A percentile compares a stretch with the other conserved stretches of the same genome.
Evolutionary conservation across 768 basidiomycete species (phyloP).

Genomic region (Pluteus cervinus): DNA sequence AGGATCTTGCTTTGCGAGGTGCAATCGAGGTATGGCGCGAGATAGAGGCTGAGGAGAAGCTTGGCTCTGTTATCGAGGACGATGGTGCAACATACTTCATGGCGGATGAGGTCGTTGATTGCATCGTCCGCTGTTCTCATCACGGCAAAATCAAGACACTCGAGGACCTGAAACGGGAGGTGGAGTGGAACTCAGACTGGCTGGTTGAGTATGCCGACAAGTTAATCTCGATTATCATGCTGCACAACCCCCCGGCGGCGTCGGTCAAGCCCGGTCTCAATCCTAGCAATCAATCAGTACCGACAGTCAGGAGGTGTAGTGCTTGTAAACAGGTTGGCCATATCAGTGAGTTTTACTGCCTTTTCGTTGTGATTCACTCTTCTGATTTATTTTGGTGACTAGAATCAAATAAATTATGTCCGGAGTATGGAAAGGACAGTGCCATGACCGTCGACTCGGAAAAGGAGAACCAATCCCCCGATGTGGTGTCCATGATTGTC

Average conservation of each 20-base stretch:
- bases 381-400: background rate
- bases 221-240: background rate
- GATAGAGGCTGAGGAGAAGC: background rate
- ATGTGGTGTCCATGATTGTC: too few relatives aligned
- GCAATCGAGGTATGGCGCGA: background rate
- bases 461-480: too few relatives aligned
- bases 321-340: slow-evolving; percentile 7
- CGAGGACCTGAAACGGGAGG: background rate
- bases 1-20: background rate
- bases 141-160: background rate
- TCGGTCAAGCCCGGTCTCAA: slow-evolving; percentile 2
- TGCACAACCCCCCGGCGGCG: background rate
- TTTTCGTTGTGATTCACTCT: background rate
- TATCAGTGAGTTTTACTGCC: slow-evolving; percentile 5
- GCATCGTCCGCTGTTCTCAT: background rate
- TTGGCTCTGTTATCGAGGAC: background rate
- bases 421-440: background rate
- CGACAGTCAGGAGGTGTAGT: slow-evolving; percentile 5
- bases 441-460: too few relatives aligned
- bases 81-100: background rate
- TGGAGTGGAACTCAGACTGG: background rate
- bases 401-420: background rate
- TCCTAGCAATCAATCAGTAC: background rate
- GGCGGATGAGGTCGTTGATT: background rate
- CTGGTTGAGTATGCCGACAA: background rate